phyloP scores from a whole-genome alignment of 2,329 filamentous ascomycete species.

The Penicillium sp. region DNA sequence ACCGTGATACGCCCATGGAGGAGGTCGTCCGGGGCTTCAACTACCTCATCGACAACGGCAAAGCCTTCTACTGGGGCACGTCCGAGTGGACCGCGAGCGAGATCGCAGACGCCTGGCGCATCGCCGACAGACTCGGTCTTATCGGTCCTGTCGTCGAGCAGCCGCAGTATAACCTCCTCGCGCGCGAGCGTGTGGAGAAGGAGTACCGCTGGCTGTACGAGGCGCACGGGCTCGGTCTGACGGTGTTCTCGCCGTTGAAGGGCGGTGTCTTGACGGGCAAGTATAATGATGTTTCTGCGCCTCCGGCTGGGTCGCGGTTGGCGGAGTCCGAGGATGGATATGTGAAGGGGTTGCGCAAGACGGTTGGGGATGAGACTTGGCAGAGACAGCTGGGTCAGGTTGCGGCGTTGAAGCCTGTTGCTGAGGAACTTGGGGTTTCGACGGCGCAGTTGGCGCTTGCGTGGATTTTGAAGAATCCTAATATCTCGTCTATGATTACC shows the following conservation, averaged over 20 bases:
- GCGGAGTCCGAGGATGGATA: slow-evolving; percentile 56
- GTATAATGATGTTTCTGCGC: slow-evolving; percentile 54
- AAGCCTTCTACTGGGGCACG: slow-evolving; percentile 70
- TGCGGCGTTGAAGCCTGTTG: slow-evolving; percentile 56
- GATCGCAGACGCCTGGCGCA: slow-evolving; percentile 62
- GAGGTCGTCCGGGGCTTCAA: slow-evolving; percentile 70
- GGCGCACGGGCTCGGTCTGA: slow-evolving; percentile 60
- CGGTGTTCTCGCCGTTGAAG: slow-evolving; percentile 61
- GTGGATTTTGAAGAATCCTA: slow-evolving; percentile 56
- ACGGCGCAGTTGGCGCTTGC: slow-evolving; percentile 56
- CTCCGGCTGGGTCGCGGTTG: slow-evolving; percentile 58
- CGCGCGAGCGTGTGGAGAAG: slow-evolving; percentile 60
- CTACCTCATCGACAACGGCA: slow-evolving; percentile 64
- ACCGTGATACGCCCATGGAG: slow-evolving; percentile 66
- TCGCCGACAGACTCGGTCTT: slow-evolving; percentile 59
- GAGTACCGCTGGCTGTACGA: slow-evolving; percentile 62
- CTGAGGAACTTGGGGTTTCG: slow-evolving; percentile 61
- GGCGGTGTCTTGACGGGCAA: slow-evolving; percentile 64
- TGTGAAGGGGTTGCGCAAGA: slow-evolving; percentile 47
- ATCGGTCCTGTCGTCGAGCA: slow-evolving; percentile 66
- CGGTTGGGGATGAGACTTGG: slow-evolving; percentile 43
- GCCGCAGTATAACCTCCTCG: slow-evolving; percentile 64
- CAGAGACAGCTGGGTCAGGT: slow-evolving; percentile 23
- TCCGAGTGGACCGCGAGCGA: slow-evolving; percentile 67
- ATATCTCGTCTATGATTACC: slow-evolving; percentile 55